phyloP scores from a whole-genome alignment of 352 stramenopile genomes.

The Phytophthora litchii region DNA sequence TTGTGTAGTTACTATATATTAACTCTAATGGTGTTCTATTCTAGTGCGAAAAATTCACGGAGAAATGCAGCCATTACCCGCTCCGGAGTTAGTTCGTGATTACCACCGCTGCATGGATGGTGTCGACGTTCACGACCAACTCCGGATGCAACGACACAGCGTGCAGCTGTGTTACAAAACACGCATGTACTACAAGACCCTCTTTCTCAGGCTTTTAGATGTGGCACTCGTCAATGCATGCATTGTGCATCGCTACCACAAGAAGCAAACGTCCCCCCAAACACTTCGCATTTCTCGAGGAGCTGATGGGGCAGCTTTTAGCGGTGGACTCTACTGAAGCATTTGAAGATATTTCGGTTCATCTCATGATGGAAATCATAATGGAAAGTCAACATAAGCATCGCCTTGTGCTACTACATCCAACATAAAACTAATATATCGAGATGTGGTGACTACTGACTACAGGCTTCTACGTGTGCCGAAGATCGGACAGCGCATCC shows the following conservation, averaged over 20 bases:
- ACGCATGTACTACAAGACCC: constrained; percentile 26
- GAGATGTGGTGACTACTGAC: too few relatives aligned
- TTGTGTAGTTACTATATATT: neutral
- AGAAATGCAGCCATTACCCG: neutral
- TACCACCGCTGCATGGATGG: constrained; percentile 22
- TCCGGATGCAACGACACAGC: constrained; percentile 21
- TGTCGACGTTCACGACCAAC: constrained; percentile 24
- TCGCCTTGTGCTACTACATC: too few relatives aligned
- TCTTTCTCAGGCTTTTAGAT: constrained; percentile 36
- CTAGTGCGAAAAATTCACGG: neutral
- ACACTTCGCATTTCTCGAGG: too few relatives aligned
- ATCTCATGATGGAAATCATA: too few relatives aligned
- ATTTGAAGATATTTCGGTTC: too few relatives aligned
- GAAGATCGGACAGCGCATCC: too few relatives aligned
- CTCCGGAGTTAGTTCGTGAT: constrained; percentile 3
- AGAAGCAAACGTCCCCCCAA: constrained; percentile 4
- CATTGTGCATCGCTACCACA: constrained; percentile 12
- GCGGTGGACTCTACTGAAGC: too few relatives aligned
- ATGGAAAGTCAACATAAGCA: too few relatives aligned
- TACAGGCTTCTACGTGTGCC: too few relatives aligned
- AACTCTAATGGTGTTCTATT: neutral
- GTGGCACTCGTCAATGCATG: constrained; percentile 28
- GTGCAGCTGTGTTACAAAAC: constrained; percentile 25
- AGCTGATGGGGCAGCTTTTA: too few relatives aligned
- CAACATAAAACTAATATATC: too few relatives aligned